These are phyloP conservation scores for Lignosus rhinocerotis DNA, from an alignment of 1,284 basidiomycete genomes.

Conservation along the genomic window DNA sequence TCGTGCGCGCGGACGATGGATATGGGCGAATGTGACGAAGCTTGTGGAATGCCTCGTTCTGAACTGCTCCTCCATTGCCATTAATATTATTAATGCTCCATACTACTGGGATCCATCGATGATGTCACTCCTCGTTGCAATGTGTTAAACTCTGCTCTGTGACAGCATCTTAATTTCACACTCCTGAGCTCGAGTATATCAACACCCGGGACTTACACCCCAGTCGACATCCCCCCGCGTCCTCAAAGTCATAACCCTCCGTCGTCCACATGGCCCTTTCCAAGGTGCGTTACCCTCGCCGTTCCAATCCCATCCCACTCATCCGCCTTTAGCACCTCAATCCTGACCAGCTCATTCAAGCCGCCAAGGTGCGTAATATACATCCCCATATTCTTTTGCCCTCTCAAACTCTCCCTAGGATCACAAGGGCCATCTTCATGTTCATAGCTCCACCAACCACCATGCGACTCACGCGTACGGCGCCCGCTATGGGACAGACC, in stretches of 20 bases:
- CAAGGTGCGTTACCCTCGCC: slow-evolving; percentile 39
- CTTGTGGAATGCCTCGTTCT: too few relatives aligned
- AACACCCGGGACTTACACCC: too few relatives aligned
- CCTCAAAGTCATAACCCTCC: slow-evolving; percentile 3
- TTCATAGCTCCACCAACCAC: slow-evolving; percentile 40
- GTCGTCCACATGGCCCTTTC: slow-evolving; percentile 48
- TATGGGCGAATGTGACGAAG: too few relatives aligned
- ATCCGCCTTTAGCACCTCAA: slow-evolving; percentile 55
- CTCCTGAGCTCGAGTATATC: slow-evolving; percentile 10
- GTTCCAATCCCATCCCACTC: neutral
- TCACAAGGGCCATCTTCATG: slow-evolving; percentile 38
- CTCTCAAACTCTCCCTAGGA: slow-evolving; percentile 34
- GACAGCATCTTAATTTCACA: slow-evolving; percentile 11
- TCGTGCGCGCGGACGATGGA: too few relatives aligned
- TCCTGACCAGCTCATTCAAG: slow-evolving; percentile 57
- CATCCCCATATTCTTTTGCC: neutral
- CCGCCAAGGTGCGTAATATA: slow-evolving; percentile 46
- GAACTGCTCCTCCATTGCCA: neutral
- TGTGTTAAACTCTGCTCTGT: neutral
- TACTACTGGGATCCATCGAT: slow-evolving; percentile 3
- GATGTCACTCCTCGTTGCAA: slow-evolving; percentile 17
- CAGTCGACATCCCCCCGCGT: neutral
- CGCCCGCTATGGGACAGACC: slow-evolving; percentile 61
- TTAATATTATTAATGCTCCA: too few relatives aligned
- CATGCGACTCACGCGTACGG: slow-evolving; percentile 51